Conservation (phyloP, 768 basidiomycete species). For the Podaxis sp. region DNA sequence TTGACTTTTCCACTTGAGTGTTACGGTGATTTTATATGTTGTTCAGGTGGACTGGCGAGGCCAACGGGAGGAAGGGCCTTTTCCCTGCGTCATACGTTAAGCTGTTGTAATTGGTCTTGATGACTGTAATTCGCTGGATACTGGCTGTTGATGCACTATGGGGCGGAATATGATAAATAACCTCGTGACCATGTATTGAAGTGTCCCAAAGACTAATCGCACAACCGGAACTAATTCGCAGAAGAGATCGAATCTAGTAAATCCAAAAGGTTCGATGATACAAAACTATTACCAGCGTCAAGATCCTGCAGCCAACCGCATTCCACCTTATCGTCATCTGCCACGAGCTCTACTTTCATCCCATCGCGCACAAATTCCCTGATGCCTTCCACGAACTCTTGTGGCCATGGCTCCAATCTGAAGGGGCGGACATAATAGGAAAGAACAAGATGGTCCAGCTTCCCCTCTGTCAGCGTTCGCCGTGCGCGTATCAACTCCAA, state of each 20-base stretch:
- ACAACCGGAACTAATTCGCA: not conserved
- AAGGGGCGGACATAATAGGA: too few species aligned
- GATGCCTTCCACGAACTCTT: not conserved
- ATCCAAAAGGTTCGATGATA: not conserved
- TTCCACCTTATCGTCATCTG: not conserved
- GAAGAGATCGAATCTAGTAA: not conserved
- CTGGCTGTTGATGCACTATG: not conserved
- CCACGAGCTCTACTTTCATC: not conserved
- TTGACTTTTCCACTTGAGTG: slow-evolving; percentile 4
- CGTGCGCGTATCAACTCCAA: too few species aligned
- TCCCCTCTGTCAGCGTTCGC: too few species aligned
- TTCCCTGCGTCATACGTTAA: slow-evolving; percentile 74
- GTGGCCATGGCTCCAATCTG: too few species aligned
- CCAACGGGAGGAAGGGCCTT: slow-evolving; percentile 56
- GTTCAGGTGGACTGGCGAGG: slow-evolving; percentile 67
- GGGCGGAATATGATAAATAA: not conserved
- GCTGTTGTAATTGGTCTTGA: slow-evolving; percentile 37
- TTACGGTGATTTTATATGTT: slow-evolving; percentile 12
- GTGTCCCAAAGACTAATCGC: not conserved
- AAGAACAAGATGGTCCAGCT: too few species aligned
- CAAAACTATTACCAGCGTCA: not conserved
- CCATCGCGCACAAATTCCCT: not conserved
- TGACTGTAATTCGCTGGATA: not conserved
- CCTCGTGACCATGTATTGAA: not conserved
- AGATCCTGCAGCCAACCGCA: not conserved